Percentiles rank a stretch among this genome's conserved stretches.
These are phyloP conservation scores for Saturnispora ahearnii DNA, from an alignment of 805 yeast genomes.

Conservation along the genomic window DNA sequence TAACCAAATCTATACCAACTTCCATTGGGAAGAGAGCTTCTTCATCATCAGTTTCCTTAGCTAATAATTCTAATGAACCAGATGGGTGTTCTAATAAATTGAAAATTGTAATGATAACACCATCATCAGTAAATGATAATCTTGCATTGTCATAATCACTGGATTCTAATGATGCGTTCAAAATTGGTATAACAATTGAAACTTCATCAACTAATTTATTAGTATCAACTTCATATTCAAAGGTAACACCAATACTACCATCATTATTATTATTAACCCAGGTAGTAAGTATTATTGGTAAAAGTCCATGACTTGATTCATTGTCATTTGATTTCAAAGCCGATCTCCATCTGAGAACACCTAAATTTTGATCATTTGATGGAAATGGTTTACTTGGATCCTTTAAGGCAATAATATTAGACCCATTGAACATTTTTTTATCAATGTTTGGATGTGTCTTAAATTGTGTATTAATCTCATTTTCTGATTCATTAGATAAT, in stretches of 20 bases:
- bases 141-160: slow-evolving; percentile 48
- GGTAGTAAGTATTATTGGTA: slow-evolving; percentile 69
- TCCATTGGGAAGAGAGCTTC: slow-evolving; percentile 86
- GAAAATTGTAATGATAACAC: slow-evolving; percentile 57
- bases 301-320: slow-evolving; percentile 41
- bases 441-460: slow-evolving; percentile 97
- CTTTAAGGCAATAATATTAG: slow-evolving; percentile 59
- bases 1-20: slow-evolving; percentile 46
- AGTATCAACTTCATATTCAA: slow-evolving; percentile 74
- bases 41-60: slow-evolving; percentile 61
- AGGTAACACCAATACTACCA: slow-evolving; percentile 60
- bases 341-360: slow-evolving; percentile 89
- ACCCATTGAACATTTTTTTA: slow-evolving; percentile 52
- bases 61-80: slow-evolving; percentile 73
- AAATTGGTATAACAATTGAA: slow-evolving; percentile 54
- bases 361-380: slow-evolving; percentile 78
- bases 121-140: slow-evolving; percentile 55
- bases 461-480: slow-evolving; percentile 49
- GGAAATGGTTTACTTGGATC: slow-evolving; percentile 81
- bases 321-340: slow-evolving; percentile 42
- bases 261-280: slow-evolving; percentile 69
- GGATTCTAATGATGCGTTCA: slow-evolving; percentile 43
- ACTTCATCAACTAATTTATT: slow-evolving; percentile 45
- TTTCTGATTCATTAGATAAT: slow-evolving; percentile 32
- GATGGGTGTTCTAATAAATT: slow-evolving; percentile 39